Percentiles rank a stretch among this genome's conserved stretches.
Conservation (phyloP, 2,329 filamentous ascomycete species). For the Tolypocladium ophioglossoides region DNA sequence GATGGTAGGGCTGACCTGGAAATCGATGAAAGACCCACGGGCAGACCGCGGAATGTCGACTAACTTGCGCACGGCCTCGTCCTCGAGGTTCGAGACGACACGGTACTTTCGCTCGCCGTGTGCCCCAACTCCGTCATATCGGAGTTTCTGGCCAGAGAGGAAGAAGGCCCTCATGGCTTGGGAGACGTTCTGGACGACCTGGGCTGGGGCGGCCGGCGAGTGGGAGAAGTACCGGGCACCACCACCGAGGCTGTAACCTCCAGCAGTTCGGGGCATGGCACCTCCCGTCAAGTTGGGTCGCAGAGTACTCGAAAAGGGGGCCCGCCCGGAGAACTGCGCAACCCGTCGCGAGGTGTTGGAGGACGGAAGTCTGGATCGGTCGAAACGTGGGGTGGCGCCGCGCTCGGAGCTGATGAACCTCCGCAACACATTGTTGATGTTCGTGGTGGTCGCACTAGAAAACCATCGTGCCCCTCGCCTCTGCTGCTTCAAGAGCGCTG, state of each 20-base stretch:
- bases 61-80: constrained; percentile 61
- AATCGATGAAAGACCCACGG: constrained; percentile 80
- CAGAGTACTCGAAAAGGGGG: constrained; percentile 80
- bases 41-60: constrained; percentile 40
- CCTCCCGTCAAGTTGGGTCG: constrained; percentile 89
- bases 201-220: constrained; percentile 70
- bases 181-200: constrained; percentile 93
- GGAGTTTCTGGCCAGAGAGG: constrained; percentile 79
- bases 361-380: constrained; percentile 37
- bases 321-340: constrained; percentile 57
- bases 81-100: constrained; percentile 61
- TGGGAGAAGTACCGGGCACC: constrained; percentile 86
- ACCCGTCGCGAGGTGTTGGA: constrained; percentile 40
- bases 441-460: constrained; percentile 31
- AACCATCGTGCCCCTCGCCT: constrained; percentile 34
- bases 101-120: constrained; percentile 73
- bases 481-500: constrained; percentile 40
- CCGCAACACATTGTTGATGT: constrained; percentile 34
- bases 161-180: constrained; percentile 86
- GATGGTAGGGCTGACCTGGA: constrained; percentile 77
- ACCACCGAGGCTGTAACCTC: constrained; percentile 71
- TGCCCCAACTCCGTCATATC: constrained; percentile 68
- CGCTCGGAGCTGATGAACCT: constrained; percentile 38
- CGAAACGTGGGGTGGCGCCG: constrained; percentile 23
- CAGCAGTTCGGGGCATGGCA: constrained; percentile 70